Evolutionary conservation across 768 basidiomycete species (phyloP), one percentile per base, ranked within the genome.

Genomic region (Phallus indusiatus): DNA sequence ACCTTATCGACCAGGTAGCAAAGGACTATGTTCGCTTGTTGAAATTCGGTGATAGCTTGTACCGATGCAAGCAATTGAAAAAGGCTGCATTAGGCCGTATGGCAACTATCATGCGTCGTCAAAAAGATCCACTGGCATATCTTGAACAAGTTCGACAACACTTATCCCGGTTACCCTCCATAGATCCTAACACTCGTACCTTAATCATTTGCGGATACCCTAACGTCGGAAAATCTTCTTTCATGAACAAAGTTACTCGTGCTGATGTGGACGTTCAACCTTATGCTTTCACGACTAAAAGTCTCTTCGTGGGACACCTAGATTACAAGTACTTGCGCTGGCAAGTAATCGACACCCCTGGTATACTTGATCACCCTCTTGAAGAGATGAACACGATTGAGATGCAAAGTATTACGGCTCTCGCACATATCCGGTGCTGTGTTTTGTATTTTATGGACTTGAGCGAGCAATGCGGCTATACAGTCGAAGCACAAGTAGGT

Each of bases 371-470:
- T 70, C 96, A 98, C 71, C 94, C 95, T 1, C 78, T 98, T 34
- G 95, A 99, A 73, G 96, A 99, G 54, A 98, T 99, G 96, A 98
- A 98, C 78, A 98, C 94, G 61, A 99, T 99, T 66, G 96, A 99
- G 76, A 99, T 98, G 95, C 96, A 99, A 78, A 94, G 91, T 66
- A 96, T 96, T 70, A 98, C 95, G 37, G 96, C 96, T 14, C 77
- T 99, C 62, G 96, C 96, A 7, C 96, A 99, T 74, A 75, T 99
- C 49, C 92, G 96, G 73, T 83, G 86, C 64, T 94, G 92, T 69
- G 80, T 98, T 10, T 74, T 99, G 70, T 99, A 98, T 75, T 99
- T 98, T 70, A 97, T 99, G 94, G 96, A 99, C 72, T 80, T 97
- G 33, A 91, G 88, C 63, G 96, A 97, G 73, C 96, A 99, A 70